Evolutionary conservation across 2,329 filamentous ascomycete species (phyloP).

Genomic region (Phialophora verrucosa): DNA sequence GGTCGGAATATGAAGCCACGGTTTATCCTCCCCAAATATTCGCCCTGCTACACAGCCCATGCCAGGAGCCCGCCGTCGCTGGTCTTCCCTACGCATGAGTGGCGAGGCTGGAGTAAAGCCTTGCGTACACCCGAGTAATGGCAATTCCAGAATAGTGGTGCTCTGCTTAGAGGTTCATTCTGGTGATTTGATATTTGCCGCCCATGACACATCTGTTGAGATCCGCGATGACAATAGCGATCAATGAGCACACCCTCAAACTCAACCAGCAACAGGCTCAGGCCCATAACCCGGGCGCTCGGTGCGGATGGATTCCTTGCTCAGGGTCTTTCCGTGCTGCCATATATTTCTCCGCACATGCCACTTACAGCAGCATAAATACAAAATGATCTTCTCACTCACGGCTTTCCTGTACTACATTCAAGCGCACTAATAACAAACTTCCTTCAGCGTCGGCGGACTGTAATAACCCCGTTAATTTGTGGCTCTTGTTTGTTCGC

Average conservation of each 20-base stretch:
- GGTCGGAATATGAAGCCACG: not conserved
- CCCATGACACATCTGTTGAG: not conserved
- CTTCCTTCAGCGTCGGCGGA: not conserved
- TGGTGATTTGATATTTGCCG: not conserved
- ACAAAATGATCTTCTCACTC: not conserved
- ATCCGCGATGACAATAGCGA: not conserved
- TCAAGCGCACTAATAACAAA: not conserved
- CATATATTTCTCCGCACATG: constrained; percentile 3
- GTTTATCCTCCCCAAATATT: not conserved
- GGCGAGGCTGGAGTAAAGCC: constrained; percentile 15
- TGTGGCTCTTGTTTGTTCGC: not conserved
- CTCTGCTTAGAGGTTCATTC: not conserved
- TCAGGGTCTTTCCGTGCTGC: constrained; percentile 8
- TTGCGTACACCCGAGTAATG: not conserved
- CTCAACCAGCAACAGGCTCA: not conserved
- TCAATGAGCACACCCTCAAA: not conserved
- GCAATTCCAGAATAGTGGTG: not conserved
- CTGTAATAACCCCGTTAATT: not conserved
- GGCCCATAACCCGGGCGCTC: not conserved
- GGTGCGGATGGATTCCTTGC: constrained; percentile 1
- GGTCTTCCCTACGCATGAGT: not conserved
- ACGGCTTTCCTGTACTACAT: not conserved
- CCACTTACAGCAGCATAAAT: constrained; percentile 3
- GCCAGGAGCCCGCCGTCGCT: not conserved
- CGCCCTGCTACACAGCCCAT: not conserved